Conservation (phyloP, 73 alveolate species). For the Paramecium octaurelia region DNA sequence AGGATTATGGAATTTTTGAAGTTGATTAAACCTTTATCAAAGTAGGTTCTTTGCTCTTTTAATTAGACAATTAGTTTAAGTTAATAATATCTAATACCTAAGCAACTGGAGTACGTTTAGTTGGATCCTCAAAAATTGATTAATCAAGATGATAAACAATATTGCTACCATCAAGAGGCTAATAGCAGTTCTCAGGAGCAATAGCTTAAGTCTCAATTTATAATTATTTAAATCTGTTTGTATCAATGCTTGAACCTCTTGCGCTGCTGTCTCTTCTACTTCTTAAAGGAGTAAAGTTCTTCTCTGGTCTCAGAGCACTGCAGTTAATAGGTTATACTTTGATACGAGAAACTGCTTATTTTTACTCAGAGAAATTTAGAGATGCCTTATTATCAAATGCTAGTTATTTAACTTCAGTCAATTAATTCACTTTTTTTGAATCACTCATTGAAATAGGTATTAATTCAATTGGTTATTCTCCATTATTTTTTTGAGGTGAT, state of each 20-base stretch:
- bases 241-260: neutral
- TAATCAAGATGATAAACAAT: neutral
- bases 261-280: neutral
- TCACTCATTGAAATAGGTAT: neutral
- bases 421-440: neutral
- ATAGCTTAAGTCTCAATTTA: neutral
- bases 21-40: neutral
- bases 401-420: neutral
- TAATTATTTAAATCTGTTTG: neutral
- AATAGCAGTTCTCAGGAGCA: neutral
- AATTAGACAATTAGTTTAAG: neutral
- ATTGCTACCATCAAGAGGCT: neutral
- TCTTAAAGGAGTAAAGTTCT: neutral
- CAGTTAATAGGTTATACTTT: neutral
- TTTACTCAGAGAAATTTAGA: neutral
- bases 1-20: neutral
- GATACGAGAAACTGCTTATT: neutral
- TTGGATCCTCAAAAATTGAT: neutral
- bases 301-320: neutral
- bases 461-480: neutral
- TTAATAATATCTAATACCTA: neutral
- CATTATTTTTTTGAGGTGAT: neutral
- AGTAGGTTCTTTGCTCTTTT: neutral
- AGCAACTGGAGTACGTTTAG: neutral
- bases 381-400: neutral